Percentiles rank a stretch among this genome's conserved stretches.
These are phyloP conservation scores for Stevia rebaudiana DNA, from an alignment of 140 eudicot genomes.

Conservation along the genomic window DNA sequence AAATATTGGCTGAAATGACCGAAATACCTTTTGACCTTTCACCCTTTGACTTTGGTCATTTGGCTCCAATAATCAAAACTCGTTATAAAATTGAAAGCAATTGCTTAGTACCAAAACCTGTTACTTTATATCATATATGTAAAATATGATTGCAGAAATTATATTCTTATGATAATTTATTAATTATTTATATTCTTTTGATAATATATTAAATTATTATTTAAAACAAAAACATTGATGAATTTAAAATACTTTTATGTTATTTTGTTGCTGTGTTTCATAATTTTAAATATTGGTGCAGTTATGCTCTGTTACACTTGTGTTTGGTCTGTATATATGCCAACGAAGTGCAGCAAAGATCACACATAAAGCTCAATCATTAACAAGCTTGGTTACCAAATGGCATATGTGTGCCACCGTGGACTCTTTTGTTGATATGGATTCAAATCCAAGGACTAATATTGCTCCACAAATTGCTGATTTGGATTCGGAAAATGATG, in stretches of 20 bases:
- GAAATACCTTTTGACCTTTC: too few species aligned
- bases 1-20: too few species aligned
- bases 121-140: too few species aligned
- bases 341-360: slow-evolving; percentile 84
- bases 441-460: slow-evolving; percentile 37
- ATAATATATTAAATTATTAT: too few species aligned
- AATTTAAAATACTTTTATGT: too few species aligned
- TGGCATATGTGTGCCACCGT: slow-evolving; percentile 82
- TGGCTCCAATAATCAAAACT: too few species aligned
- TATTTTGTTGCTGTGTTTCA: too few species aligned
- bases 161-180: neutral
- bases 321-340: slow-evolving; percentile 78
- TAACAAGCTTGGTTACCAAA: slow-evolving; percentile 72
- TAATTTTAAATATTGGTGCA: slow-evolving; percentile 19
- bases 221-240: too few species aligned
- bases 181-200: too few species aligned
- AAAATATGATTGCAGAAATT: neutral
- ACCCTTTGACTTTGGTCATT: too few species aligned
- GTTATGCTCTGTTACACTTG: slow-evolving; percentile 64
- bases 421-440: slow-evolving; percentile 39
- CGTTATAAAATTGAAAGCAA: too few species aligned
- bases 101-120: too few species aligned
- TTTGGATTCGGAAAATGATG: slow-evolving; percentile 48
- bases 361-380: slow-evolving; percentile 80
- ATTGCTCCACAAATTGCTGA: slow-evolving; percentile 21